A percentile compares a stretch with the other conserved stretches of the same genome.
These are phyloP conservation scores for Sanghuangporus weigelae DNA, from an alignment of 1,284 basidiomycete genomes.

Conservation along the genomic window DNA sequence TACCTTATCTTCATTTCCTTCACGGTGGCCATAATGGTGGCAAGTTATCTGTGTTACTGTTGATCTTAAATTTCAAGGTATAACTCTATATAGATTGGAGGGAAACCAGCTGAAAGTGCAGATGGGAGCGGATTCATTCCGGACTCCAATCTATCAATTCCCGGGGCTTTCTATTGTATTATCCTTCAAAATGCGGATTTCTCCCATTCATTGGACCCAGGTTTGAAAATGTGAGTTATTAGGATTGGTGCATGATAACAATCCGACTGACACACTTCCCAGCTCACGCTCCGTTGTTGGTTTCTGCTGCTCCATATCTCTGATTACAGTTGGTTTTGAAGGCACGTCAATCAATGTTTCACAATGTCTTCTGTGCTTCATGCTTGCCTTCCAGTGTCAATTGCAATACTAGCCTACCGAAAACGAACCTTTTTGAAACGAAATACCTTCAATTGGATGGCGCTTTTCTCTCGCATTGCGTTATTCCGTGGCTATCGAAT, in stretches of 20 bases:
- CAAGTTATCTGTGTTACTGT: not conserved
- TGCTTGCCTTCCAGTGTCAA: not conserved
- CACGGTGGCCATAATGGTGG: constrained; percentile 3
- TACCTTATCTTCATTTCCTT: constrained; percentile 8
- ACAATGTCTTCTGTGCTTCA: not conserved
- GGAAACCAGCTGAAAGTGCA: not conserved
- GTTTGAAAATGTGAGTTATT: constrained; percentile 2
- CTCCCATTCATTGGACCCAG: constrained; percentile 1
- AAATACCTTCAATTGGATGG: not conserved
- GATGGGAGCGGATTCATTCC: not conserved
- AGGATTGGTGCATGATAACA: not conserved
- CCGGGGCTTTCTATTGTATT: constrained; percentile 15
- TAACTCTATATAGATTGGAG: not conserved
- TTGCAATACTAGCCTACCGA: constrained; percentile 4
- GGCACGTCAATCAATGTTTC: not conserved
- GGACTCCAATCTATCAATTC: constrained; percentile 13
- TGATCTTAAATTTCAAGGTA: not conserved
- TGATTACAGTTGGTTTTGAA: constrained; percentile 14
- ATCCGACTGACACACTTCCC: not conserved
- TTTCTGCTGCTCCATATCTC: constrained; percentile 5
- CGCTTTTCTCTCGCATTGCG: constrained; percentile 12
- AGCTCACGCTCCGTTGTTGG: constrained; percentile 5
- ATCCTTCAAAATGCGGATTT: constrained; percentile 13
- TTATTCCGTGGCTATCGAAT: constrained; percentile 17
- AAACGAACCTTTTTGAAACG: not conserved